A percentile compares a stretch with the other conserved stretches of the same genome.
phyloP scores from a whole-genome alignment of 805 yeast species.

The Aciculoconidium aculeatum region DNA sequence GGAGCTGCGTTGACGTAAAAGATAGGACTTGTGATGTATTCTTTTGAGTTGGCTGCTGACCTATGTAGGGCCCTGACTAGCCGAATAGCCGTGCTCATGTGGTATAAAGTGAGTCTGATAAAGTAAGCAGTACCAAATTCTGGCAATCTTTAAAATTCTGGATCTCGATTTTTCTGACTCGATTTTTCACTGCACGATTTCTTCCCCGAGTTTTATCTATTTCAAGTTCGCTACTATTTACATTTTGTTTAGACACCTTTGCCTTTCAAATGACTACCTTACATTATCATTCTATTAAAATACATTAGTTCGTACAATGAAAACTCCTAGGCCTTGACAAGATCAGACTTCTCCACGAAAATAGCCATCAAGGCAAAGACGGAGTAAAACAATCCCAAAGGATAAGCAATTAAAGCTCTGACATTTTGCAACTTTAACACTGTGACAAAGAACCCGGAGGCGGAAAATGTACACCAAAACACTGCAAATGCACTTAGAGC shows the following conservation, averaged over 20 bases:
- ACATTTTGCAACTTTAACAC: slow-evolving; percentile 80
- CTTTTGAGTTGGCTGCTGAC: no score
- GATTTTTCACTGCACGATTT: no score
- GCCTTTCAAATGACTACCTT: no score
- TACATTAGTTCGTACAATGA: neutral
- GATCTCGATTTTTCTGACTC: no score
- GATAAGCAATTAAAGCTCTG: slow-evolving; percentile 88
- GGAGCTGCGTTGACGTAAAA: slow-evolving; percentile 95
- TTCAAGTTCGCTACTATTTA: no score
- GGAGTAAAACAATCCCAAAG: slow-evolving; percentile 83
- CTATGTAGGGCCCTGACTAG: no score
- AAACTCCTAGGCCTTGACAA: slow-evolving; percentile 1
- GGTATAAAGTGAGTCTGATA: no score
- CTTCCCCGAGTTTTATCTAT: no score
- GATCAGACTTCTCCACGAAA: slow-evolving; percentile 46
- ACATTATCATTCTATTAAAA: slow-evolving; percentile 3
- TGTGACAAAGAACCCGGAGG: slow-evolving; percentile 88
- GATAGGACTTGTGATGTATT: slow-evolving; percentile 77
- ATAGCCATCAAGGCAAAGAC: slow-evolving; percentile 95
- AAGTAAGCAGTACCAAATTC: no score
- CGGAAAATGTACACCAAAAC: slow-evolving; percentile 87
- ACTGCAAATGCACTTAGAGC: slow-evolving; percentile 60
- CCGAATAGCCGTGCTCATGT: no score
- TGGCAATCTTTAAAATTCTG: no score
- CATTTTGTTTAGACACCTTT: no score